Base-by-base conservation (phyloP, 352 stramenopile genomes). In the Phytophthora aleatoria region DNA sequence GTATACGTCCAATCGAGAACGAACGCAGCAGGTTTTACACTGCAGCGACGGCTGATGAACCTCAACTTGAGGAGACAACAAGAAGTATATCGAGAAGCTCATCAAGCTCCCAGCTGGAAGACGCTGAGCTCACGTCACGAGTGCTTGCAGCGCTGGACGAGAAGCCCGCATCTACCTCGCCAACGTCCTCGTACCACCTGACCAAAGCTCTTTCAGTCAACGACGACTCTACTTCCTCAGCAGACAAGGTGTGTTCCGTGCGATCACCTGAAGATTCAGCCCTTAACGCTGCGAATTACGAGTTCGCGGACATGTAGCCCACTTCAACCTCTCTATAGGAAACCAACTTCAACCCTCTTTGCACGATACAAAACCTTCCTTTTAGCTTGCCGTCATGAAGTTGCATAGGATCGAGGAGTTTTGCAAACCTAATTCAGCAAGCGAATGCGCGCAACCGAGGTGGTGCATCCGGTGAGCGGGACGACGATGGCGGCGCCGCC, bases 131-230 rank as follows among this genome's bases (percentile, higher is more conserved):
- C 33, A 89, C 76, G 16, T 85, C 74, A 2, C 78, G 73, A 16
- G 78, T 89, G 33, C 64, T 89, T 3, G 80, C 78, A 5, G 80
- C 80, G 4, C 52, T 91, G 26, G 80, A 85, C 41, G 75, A 83
- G 26, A 68, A 73, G 39, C 67, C 70, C 7, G 5, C 42, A n/a
- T 30, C 42, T 24, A 6, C 45, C 7, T 61, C 45, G 26, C 28
- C 52, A 39, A 30, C 52, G 31, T 28, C 64, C 12, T 64, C 56
- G 3, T 64, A 64, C 9, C 43, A 50, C 28, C 33, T 56, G 45
- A 54, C 42, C 20, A 76, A 71, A 61, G 12, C 67, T 13, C 44
- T 65, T 6, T 16, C 50, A n/a, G 12, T 27, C 39, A 53, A 50
- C 43, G 48, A 65, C 27, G 38, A 16, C 26, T 31, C 41, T 2